These are phyloP conservation scores for Trichosporon sp. DNA, from an alignment of 1,284 basidiomycete species.

Conservation along the genomic window DNA sequence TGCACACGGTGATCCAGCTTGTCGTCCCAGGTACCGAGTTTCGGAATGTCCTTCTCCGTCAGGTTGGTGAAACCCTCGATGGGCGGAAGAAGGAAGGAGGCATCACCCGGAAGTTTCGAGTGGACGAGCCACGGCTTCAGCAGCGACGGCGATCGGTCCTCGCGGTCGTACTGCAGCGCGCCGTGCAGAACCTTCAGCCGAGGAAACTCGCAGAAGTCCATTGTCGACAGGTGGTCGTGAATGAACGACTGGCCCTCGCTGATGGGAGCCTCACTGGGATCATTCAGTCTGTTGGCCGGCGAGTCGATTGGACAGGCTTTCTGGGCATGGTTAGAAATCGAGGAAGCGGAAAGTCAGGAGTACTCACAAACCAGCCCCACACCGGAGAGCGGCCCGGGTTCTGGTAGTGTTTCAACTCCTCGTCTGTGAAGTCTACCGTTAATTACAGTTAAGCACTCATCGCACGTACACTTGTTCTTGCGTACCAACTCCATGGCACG, in stretches of 20 bases:
- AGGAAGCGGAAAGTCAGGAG: background rate
- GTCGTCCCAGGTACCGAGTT: conserved; percentile 41
- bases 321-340: conserved; percentile 14
- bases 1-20: conserved; percentile 48
- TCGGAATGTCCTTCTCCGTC: conserved; percentile 31
- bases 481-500: conserved; percentile 47
- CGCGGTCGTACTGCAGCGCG: conserved; percentile 45
- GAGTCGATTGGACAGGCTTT: conserved; percentile 47
- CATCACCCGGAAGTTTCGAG: conserved; percentile 48
- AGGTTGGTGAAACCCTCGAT: conserved; percentile 46
- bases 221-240: conserved; percentile 51
- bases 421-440: conserved; percentile 43
- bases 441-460: background rate
- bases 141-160: conserved; percentile 42
- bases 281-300: conserved; percentile 41
- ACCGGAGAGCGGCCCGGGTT: conserved; percentile 43
- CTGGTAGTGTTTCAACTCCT: conserved; percentile 46
- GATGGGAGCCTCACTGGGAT: conserved; percentile 19
- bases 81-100: conserved; percentile 44
- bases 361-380: conserved; percentile 48
- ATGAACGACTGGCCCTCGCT: conserved; percentile 45
- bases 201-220: conserved; percentile 54
- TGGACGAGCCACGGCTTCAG: conserved; percentile 47
- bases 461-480: conserved; percentile 45
- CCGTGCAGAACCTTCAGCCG: conserved; percentile 48